Percentiles rank a stretch among this genome's conserved stretches.
phyloP scores from a whole-genome alignment of 441 rosid genomes.

The Pelargonium fulgidum region DNA sequence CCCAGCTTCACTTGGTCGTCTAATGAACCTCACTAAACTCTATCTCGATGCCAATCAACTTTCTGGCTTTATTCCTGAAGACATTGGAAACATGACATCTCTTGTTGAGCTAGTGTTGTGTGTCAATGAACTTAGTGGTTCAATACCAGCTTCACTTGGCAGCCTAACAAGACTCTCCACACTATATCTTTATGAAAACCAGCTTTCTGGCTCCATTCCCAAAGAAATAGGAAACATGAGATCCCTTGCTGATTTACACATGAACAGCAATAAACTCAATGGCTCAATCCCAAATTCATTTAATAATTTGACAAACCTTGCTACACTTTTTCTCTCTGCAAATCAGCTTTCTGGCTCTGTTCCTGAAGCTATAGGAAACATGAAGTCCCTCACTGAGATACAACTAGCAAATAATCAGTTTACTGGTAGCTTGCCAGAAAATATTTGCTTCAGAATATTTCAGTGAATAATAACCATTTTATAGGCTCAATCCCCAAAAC shows the following conservation, averaged over 20 bases:
- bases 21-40: too few relatives aligned
- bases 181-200: slow-evolving; percentile 12
- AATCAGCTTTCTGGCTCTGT: slow-evolving; percentile 29
- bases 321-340: slow-evolving; percentile 4
- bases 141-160: too few relatives aligned
- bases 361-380: slow-evolving; percentile 17
- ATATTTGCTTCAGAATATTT: slow-evolving; percentile 19
- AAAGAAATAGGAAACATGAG: slow-evolving; percentile 31
- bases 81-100: neutral
- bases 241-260: slow-evolving; percentile 16
- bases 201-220: slow-evolving; percentile 34
- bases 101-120: neutral
- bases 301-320: slow-evolving; percentile 5
- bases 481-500: slow-evolving; percentile 28
- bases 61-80: neutral
- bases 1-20: too few relatives aligned
- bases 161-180: too few relatives aligned
- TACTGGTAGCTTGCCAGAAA: slow-evolving; percentile 26
- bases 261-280: slow-evolving; percentile 21
- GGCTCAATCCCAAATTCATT: slow-evolving; percentile 27
- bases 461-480: slow-evolving; percentile 16
- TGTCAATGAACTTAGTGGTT: too few relatives aligned
- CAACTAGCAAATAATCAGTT: slow-evolving; percentile 21
- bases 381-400: slow-evolving; percentile 4
- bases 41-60: neutral